A percentile compares a stretch with the other conserved stretches of the same genome.
These are phyloP conservation scores for Hygrophoropsis aurantiaca DNA, from an alignment of 768 basidiomycete genomes.

Conservation along the genomic window DNA sequence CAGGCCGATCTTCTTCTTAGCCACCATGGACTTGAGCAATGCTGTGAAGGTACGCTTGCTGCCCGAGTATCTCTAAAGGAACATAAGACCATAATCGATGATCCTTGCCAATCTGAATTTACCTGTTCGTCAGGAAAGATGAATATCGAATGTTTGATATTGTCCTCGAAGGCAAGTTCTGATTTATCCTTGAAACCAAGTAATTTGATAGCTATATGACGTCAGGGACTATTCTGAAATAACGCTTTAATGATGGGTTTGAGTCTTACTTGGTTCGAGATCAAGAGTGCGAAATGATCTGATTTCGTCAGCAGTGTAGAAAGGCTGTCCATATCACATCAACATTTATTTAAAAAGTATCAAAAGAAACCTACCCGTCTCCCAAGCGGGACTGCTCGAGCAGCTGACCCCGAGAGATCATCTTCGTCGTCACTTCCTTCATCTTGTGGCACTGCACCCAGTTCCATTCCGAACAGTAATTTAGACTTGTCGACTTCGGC, in stretches of 20 bases:
- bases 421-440: conserved; percentile 33
- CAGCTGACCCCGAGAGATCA: conserved; percentile 36
- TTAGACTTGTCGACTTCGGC: conserved; percentile 24
- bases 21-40: conserved; percentile 76
- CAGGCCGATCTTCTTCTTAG: conserved; percentile 82
- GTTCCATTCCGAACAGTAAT: conserved; percentile 29
- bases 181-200: conserved; percentile 84
- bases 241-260: too few relatives aligned
- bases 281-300: conserved; percentile 80
- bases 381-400: conserved; percentile 48
- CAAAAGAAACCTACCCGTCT: conserved; percentile 44
- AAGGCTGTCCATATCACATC: conserved; percentile 49
- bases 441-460: conserved; percentile 35
- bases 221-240: background rate
- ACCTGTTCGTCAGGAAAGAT: conserved; percentile 92
- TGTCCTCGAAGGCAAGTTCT: conserved; percentile 81
- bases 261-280: conserved; percentile 63
- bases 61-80: conserved; percentile 71
- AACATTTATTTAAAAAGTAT: conserved; percentile 3
- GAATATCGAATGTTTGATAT: conserved; percentile 88
- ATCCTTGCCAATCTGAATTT: conserved; percentile 19
- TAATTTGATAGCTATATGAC: conserved; percentile 70
- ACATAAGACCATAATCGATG: background rate
- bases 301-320: conserved; percentile 83
- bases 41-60: conserved; percentile 92